A percentile compares a stretch with the other conserved stretches of the same genome.
phyloP scores from a whole-genome alignment of 1,139 yeast species.

The Candida dubliniensis region DNA sequence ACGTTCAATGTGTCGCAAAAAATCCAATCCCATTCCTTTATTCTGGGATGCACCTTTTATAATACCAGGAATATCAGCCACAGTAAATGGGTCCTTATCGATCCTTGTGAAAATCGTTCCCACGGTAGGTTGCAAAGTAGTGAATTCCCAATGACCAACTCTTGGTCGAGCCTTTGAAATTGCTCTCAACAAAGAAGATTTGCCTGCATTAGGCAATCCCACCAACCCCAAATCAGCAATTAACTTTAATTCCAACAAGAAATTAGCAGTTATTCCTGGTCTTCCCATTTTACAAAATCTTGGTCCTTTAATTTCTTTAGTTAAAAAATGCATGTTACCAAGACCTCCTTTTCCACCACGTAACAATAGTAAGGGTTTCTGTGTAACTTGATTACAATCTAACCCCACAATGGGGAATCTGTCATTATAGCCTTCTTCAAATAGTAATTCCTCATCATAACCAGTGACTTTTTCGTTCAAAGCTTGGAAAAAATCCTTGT shows the following conservation, averaged over 20 bases:
- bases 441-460: constrained; percentile 60
- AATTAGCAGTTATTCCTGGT: constrained; percentile 60
- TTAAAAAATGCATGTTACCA: constrained; percentile 93
- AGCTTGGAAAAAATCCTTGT: constrained; percentile 62
- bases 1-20: constrained; percentile 87
- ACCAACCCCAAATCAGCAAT: constrained; percentile 92
- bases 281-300: constrained; percentile 83
- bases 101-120: constrained; percentile 78
- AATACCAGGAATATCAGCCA: constrained; percentile 97
- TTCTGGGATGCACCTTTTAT: constrained; percentile 82
- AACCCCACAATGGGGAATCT: constrained; percentile 76
- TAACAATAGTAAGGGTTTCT: constrained; percentile 65
- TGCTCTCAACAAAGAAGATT: constrained; percentile 84
- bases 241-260: constrained; percentile 78
- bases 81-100: constrained; percentile 77
- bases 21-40: constrained; percentile 92
- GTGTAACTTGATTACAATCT: constrained; percentile 67
- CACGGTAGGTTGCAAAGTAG: constrained; percentile 87
- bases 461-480: constrained; percentile 62
- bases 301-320: constrained; percentile 83
- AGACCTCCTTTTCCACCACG: constrained; percentile 92
- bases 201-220: constrained; percentile 96
- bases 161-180: constrained; percentile 87
- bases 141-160: constrained; percentile 96
- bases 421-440: constrained; percentile 64